These are phyloP conservation scores for Calocybe cyanea DNA, from an alignment of 768 basidiomycete species.

Conservation along the genomic window DNA sequence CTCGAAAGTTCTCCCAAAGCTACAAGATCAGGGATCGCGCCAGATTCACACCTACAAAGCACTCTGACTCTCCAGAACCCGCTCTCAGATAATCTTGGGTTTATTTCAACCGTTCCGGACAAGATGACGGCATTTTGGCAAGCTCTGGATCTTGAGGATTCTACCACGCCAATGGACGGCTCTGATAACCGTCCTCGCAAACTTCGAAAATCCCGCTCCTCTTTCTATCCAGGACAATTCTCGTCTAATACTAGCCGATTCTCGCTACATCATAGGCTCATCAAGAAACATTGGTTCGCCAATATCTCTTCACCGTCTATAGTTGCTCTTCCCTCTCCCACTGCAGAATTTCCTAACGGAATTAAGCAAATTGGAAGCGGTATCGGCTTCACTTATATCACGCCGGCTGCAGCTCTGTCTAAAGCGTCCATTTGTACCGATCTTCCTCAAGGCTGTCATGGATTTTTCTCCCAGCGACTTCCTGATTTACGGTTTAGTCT, in stretches of 20 bases:
- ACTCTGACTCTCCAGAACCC: constrained; percentile 9
- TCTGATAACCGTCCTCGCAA: constrained; percentile 24
- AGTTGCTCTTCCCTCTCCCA: constrained; percentile 16
- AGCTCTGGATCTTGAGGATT: constrained; percentile 35
- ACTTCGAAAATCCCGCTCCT: constrained; percentile 35
- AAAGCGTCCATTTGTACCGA: constrained; percentile 19
- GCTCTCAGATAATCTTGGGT: constrained; percentile 18
- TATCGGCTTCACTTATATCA: constrained; percentile 45
- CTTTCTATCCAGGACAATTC: constrained; percentile 22
- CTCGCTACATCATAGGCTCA: constrained; percentile 37
- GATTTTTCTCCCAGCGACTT: constrained; percentile 12
- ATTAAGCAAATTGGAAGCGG: constrained; percentile 47
- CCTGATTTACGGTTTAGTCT: constrained; percentile 12
- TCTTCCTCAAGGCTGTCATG: constrained; percentile 15
- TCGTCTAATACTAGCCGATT: constrained; percentile 29
- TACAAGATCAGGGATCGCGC: constrained; percentile 5
- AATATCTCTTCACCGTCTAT: constrained; percentile 24
- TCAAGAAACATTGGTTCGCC: constrained; percentile 29
- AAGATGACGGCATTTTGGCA: constrained; percentile 41
- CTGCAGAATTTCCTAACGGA: constrained; percentile 38
- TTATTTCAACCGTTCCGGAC: constrained; percentile 17
- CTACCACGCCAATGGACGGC: constrained; percentile 17
- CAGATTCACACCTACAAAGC: constrained; percentile 10
- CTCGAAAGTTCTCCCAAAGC: constrained; percentile 8
- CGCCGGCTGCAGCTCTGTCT: constrained; percentile 25